A percentile compares a stretch with the other conserved stretches of the same genome.
Conservation (phyloP, 257 asterid species). For the Solanum bukasovii region DNA sequence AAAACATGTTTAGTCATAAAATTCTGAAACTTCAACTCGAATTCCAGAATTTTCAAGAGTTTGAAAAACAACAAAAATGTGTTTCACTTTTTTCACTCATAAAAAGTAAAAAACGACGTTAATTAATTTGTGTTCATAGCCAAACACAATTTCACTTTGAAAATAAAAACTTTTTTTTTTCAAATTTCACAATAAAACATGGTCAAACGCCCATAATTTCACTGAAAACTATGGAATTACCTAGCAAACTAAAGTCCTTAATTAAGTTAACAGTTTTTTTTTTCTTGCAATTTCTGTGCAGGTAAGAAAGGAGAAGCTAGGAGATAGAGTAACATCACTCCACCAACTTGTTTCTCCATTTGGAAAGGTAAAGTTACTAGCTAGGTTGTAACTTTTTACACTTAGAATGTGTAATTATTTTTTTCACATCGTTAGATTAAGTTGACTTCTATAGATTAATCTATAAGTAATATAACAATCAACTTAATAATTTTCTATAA, state of each 20-base stretch:
- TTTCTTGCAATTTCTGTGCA: slow-evolving; percentile 5
- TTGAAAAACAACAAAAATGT: neutral
- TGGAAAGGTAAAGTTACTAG: slow-evolving; percentile 62
- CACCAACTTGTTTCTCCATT: slow-evolving; percentile 97
- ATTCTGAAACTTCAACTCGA: neutral
- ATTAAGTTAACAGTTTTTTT: neutral
- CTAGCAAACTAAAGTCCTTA: neutral
- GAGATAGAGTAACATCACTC: slow-evolving; percentile 86
- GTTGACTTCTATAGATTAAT: neutral
- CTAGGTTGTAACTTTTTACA: neutral
- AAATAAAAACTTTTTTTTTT: neutral
- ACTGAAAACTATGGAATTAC: neutral
- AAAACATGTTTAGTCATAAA: neutral
- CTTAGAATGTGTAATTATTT: neutral
- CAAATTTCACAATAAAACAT: too few species aligned
- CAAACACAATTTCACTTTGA: neutral
- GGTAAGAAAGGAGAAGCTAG: slow-evolving; percentile 91
- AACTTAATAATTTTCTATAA: neutral
- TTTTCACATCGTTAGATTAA: neutral
- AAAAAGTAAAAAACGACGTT: too few species aligned
- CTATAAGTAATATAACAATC: neutral
- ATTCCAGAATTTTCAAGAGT: neutral
- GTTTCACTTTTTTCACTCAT: neutral
- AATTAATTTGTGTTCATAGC: neutral
- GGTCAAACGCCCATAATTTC: neutral